Evolutionary conservation across 2,329 filamentous ascomycete species (phyloP).

Genomic region (Neurospora crassa): DNA sequence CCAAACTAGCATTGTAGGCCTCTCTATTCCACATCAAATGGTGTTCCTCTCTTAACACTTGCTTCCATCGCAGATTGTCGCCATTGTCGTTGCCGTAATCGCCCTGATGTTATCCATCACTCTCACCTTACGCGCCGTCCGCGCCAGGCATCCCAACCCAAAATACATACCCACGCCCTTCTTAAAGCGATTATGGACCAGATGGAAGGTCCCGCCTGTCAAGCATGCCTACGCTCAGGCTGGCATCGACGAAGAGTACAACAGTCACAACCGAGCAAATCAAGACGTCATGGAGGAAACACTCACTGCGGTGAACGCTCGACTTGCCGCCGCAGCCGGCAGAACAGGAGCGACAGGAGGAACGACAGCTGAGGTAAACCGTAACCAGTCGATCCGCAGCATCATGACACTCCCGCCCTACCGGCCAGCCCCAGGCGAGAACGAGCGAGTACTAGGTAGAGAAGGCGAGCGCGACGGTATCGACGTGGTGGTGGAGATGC

Average conservation of each 20-base stretch:
- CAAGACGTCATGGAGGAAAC: constrained; percentile 13
- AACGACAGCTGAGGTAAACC: constrained; percentile 47
- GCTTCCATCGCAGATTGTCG: constrained; percentile 16
- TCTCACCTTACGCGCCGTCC: constrained; percentile 17
- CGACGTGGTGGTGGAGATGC: constrained; percentile 80
- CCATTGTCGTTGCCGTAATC: constrained; percentile 17
- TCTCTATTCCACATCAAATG: background rate
- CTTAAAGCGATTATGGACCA: constrained; percentile 41
- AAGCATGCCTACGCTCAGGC: constrained; percentile 15
- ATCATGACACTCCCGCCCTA: constrained; percentile 91
- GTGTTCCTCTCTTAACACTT: background rate
- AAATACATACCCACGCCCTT: constrained; percentile 40
- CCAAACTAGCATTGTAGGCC: constrained; percentile 9
- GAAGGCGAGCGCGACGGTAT: constrained; percentile 90
- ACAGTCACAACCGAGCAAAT: constrained; percentile 9
- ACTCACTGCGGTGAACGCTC: constrained; percentile 7
- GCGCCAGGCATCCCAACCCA: constrained; percentile 30
- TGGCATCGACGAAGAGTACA: constrained; percentile 17
- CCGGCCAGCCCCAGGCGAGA: constrained; percentile 58
- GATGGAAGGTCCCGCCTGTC: constrained; percentile 28
- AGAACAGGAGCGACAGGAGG: background rate
- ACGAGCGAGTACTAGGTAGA: constrained; percentile 73
- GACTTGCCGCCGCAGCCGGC: background rate
- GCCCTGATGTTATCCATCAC: constrained; percentile 12
- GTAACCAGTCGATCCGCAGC: constrained; percentile 81